phyloP scores from a whole-genome alignment of 495 filamentous ascomycete species.

The Penicillium roqueforti region DNA sequence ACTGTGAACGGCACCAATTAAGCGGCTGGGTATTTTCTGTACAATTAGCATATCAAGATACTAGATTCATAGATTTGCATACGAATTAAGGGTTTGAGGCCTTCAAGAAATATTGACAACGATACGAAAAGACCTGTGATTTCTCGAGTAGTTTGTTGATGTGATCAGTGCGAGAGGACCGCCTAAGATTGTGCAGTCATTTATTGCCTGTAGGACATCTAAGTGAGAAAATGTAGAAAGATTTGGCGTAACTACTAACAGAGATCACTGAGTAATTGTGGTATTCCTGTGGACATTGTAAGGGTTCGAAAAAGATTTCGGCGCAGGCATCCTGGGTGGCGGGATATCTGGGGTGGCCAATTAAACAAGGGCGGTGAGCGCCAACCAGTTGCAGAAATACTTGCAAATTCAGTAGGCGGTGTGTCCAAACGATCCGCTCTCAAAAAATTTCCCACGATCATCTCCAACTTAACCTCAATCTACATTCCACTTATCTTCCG shows the following conservation, averaged over 20 bases:
- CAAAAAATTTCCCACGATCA: conserved; percentile 14
- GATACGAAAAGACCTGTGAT: not conserved
- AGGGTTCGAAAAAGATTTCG: no score
- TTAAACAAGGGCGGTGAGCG: not conserved
- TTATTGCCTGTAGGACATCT: no score
- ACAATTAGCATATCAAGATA: not conserved
- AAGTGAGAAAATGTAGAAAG: no score
- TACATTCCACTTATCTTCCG: conserved; percentile 8
- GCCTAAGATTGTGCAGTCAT: not conserved
- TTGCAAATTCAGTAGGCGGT: not conserved
- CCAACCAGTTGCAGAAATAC: not conserved
- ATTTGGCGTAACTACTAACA: no score
- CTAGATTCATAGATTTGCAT: not conserved
- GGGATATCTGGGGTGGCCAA: not conserved
- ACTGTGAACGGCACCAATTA: conserved; percentile 6
- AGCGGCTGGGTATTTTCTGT: not conserved
- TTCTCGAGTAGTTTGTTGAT: not conserved
- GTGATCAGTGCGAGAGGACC: no score
- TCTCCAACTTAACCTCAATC: conserved; percentile 13
- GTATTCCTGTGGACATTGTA: no score
- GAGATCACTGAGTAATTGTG: no score
- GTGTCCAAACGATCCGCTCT: not conserved
- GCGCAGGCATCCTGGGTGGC: no score
- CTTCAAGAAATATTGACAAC: not conserved
- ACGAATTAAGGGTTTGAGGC: not conserved